These are phyloP conservation scores for Castanea mollissima DNA, from an alignment of 306 rosid species.

Conservation along the genomic window DNA sequence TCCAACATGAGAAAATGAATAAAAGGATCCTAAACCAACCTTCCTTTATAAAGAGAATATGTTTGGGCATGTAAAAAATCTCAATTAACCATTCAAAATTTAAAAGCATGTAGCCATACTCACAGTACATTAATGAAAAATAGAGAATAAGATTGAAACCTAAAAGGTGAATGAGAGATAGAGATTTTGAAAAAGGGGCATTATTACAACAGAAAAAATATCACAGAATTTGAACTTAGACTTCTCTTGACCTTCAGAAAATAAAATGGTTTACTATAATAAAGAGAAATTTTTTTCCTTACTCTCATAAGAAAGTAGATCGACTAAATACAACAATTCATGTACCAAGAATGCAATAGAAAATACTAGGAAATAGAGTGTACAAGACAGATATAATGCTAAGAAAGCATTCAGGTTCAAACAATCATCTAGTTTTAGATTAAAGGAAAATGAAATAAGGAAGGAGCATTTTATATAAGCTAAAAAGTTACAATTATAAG, in stretches of 20 bases:
- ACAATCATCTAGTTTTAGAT: not conserved
- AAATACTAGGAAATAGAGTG: not conserved
- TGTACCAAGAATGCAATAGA: not conserved
- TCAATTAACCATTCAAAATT: not conserved
- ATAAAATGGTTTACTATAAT: not conserved
- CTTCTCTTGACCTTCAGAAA: not conserved
- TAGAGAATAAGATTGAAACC: not conserved
- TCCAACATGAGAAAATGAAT: not conserved
- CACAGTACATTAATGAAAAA: not conserved
- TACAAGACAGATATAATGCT: not conserved
- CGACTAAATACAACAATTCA: not conserved
- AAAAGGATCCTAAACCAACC: not conserved
- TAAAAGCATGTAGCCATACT: not conserved
- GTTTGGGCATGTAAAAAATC: not conserved
- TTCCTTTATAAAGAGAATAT: not conserved
- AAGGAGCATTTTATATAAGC: no score
- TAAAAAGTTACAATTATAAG: no score
- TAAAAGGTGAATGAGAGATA: not conserved
- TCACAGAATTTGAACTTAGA: not conserved
- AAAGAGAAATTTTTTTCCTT: not conserved
- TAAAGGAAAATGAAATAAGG: no score
- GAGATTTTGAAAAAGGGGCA: not conserved
- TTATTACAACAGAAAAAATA: not conserved
- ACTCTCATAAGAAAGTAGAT: not conserved
- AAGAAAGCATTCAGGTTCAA: not conserved